Conservation (phyloP, 2,329 filamentous ascomycete species). For the Microascus cirrosus region DNA sequence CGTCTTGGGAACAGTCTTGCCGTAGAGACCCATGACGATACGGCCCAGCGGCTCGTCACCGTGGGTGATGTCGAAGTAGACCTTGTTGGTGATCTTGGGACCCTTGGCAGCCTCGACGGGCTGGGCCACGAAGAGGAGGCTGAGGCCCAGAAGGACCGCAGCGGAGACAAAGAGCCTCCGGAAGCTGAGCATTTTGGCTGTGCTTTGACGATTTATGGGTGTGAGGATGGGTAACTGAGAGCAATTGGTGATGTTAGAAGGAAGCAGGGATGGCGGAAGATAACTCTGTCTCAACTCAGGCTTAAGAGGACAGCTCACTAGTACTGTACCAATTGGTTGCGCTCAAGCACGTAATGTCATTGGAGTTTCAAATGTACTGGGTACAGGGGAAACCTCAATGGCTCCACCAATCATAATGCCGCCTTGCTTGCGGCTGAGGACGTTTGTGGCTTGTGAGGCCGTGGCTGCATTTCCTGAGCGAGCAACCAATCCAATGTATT, state of each 20-base stretch:
- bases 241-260: constrained; percentile 1
- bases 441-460: not conserved
- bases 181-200: constrained; percentile 60
- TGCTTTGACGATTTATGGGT: not conserved
- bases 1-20: constrained; percentile 75
- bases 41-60: constrained; percentile 65
- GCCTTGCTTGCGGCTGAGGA: not conserved
- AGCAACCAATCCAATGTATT: no score
- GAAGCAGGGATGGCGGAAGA: not conserved
- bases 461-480: not conserved
- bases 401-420: not conserved
- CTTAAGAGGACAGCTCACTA: not conserved
- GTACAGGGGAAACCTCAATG: not conserved
- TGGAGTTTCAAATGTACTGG: not conserved
- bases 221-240: not conserved
- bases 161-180: constrained; percentile 60
- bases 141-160: constrained; percentile 65
- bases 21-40: constrained; percentile 74
- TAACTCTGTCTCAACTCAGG: no score
- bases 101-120: constrained; percentile 67
- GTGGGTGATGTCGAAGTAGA: constrained; percentile 76
- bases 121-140: constrained; percentile 66
- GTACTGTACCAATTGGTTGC: not conserved
- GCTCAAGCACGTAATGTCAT: not conserved
- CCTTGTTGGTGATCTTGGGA: constrained; percentile 92